Conservation (phyloP, 1,139 yeast species). For the Lodderomyces orthopsilosis region DNA sequence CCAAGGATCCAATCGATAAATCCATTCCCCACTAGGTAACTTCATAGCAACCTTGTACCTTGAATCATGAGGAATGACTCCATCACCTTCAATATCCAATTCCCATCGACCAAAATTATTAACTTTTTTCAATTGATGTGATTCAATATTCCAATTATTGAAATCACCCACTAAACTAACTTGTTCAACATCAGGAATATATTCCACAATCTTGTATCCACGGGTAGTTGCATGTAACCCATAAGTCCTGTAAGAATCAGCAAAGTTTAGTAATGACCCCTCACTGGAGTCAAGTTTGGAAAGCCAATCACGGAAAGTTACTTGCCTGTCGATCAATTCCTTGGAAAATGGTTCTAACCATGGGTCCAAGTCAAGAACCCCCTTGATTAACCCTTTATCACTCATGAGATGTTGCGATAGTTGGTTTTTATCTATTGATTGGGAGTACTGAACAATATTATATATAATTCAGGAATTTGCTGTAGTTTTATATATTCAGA, state of each 20-base stretch:
- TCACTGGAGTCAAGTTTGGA: constrained; percentile 42
- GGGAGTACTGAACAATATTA: background rate
- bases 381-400: constrained; percentile 33
- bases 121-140: constrained; percentile 55
- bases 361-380: constrained; percentile 72
- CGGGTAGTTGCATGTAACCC: constrained; percentile 64
- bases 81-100: constrained; percentile 52
- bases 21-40: constrained; percentile 62
- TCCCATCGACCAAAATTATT: constrained; percentile 69
- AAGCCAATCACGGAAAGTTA: constrained; percentile 53
- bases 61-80: constrained; percentile 78
- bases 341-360: constrained; percentile 81
- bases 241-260: constrained; percentile 61
- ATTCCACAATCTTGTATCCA: constrained; percentile 65
- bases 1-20: constrained; percentile 91
- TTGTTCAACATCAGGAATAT: constrained; percentile 81
- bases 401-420: background rate
- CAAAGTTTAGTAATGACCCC: constrained; percentile 48
- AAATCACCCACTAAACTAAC: constrained; percentile 89
- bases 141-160: constrained; percentile 69
- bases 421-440: background rate
- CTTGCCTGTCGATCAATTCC: constrained; percentile 43
- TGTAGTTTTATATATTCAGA: background rate
- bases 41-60: constrained; percentile 71
- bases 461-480: background rate